Percentiles rank a stretch among this genome's conserved stretches.
Evolutionary conservation across 169 alveolate genomes (phyloP).

Genomic region (Toxoplasma gondii): DNA sequence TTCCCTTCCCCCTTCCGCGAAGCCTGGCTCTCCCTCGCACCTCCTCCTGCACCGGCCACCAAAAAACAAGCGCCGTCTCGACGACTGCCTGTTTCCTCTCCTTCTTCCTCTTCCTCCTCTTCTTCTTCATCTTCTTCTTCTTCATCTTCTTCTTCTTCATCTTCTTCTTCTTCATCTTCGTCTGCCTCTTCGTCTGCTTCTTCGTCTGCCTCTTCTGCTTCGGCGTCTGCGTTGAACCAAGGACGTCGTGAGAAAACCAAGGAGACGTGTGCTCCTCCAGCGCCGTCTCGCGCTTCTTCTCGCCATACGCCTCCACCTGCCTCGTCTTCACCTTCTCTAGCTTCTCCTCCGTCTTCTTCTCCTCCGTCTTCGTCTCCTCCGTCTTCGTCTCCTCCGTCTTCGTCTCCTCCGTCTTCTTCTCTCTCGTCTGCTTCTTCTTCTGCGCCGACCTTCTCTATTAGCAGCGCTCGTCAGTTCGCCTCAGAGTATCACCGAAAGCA

Average conservation of each 20-base stretch:
- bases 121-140: background rate
- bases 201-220: background rate
- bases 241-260: no score
- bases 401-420: background rate
- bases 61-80: background rate
- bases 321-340: background rate
- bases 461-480: constrained; percentile 48
- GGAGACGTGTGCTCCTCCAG: no score
- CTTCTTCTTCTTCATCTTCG: background rate
- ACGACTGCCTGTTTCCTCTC: background rate
- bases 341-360: background rate
- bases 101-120: background rate
- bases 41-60: background rate
- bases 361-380: background rate
- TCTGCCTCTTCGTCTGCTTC: background rate
- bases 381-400: background rate
- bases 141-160: background rate
- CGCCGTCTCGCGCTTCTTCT: background rate
- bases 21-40: constrained; percentile 54
- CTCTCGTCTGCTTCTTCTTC: constrained; percentile 9
- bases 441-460: constrained; percentile 18
- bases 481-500: constrained; percentile 59
- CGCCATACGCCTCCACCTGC: background rate
- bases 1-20: constrained; percentile 62
- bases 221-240: background rate